These are phyloP conservation scores for Spathaspora passalidarum DNA, from an alignment of 805 yeast species.

Conservation along the genomic window DNA sequence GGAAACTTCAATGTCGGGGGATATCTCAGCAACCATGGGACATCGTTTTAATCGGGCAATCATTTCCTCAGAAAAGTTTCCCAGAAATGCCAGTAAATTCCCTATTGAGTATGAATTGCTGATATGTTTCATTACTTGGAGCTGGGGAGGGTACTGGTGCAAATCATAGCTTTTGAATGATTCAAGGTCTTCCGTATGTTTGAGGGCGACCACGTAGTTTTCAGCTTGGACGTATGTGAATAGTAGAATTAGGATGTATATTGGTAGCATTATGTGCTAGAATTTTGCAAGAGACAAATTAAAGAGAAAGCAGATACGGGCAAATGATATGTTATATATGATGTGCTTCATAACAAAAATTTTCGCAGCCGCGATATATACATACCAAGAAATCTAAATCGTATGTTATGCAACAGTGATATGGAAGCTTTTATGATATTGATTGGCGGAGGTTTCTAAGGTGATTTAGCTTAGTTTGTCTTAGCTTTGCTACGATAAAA, in stretches of 20 bases:
- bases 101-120: constrained; percentile 63
- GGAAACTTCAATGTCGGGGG: constrained; percentile 60
- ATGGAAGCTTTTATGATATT: too few relatives aligned
- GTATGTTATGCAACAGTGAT: background rate
- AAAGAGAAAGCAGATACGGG: background rate
- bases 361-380: background rate
- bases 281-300: too few relatives aligned
- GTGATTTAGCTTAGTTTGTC: background rate
- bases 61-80: constrained; percentile 50
- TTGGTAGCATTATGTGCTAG: background rate
- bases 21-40: constrained; percentile 65
- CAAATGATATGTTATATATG: background rate
- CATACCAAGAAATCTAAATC: background rate
- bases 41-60: constrained; percentile 48
- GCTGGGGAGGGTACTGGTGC: constrained; percentile 22
- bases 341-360: background rate
- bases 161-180: constrained; percentile 46
- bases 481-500: too few relatives aligned
- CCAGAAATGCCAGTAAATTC: constrained; percentile 65
- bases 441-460: too few relatives aligned
- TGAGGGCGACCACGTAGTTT: background rate
- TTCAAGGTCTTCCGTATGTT: constrained; percentile 39
- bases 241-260: background rate
- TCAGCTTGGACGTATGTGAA: background rate
- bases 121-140: constrained; percentile 47